Evolutionary conservation across 768 basidiomycete species (phyloP).

Genomic region (Coprinopsis sp.): DNA sequence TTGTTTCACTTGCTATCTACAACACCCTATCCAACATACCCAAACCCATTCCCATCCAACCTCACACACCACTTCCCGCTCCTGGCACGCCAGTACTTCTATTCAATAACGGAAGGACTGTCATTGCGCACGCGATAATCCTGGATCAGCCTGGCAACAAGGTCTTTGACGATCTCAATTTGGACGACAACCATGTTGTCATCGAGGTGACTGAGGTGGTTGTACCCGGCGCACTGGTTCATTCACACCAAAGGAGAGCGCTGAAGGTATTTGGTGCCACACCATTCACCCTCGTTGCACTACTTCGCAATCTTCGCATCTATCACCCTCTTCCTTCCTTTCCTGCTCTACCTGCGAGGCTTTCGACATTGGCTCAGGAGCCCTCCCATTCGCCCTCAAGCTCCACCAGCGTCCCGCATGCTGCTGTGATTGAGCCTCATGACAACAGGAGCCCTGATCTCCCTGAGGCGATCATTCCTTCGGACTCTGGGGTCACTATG

Average conservation of each 20-base stretch:
- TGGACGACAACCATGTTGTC: neutral
- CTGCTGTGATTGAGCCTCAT: too few relatives aligned
- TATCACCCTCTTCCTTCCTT: conserved; percentile 4
- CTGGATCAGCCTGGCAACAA: neutral
- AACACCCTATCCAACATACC: too few relatives aligned
- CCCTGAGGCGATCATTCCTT: too few relatives aligned
- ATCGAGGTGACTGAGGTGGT: conserved; percentile 12
- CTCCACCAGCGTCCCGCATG: too few relatives aligned
- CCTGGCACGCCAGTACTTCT: neutral
- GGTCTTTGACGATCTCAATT: too few relatives aligned
- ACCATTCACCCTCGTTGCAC: conserved; percentile 14
- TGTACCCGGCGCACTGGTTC: conserved; percentile 16
- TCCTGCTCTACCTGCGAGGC: neutral
- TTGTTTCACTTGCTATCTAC: conserved; percentile 15
- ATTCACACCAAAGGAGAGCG: conserved; percentile 9
- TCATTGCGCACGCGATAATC: neutral
- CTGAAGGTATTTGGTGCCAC: conserved; percentile 13
- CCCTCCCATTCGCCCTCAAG: too few relatives aligned
- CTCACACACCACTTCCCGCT: neutral
- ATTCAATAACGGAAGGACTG: conserved; percentile 6
- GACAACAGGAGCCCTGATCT: too few relatives aligned
- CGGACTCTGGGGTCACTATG: too few relatives aligned
- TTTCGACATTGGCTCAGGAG: neutral
- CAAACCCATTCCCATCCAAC: neutral
- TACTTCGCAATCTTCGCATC: conserved; percentile 3